Evolutionary conservation across 768 basidiomycete species (phyloP), one percentile per base, ranked within the genome.

Genomic region (Daedalea quercina): DNA sequence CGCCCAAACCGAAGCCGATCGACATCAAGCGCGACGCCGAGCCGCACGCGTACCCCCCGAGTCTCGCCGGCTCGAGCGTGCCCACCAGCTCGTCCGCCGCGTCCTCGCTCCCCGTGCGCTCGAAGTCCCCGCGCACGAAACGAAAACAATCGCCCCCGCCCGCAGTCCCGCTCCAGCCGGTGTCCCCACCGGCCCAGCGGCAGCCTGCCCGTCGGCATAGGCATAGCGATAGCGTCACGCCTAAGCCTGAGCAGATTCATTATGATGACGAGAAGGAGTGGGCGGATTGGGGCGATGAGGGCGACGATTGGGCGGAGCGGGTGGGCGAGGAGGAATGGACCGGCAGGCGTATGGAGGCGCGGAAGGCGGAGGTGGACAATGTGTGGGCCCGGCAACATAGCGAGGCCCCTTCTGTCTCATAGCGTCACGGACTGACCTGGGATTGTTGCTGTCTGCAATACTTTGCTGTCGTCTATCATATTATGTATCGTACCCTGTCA

Each of bases 11-110:
- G n/a, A 64, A 63, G 46, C 49, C 54, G 8, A 54, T 61, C 17
- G 65, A 62, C 28, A 52, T 46, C 22, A n/a, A 15, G 9, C 22
- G 34, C 19, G 22, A 54, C 6, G 35, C 63, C n/a, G 60, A 66
- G 12, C 72, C 72, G 1, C 81, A 85, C 57, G 74, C 79, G 23
- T 87, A 87, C 62, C 86, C 86, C 26, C 86, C 86, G 13, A 78
- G 75, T 57, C 68, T 74, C 22, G 65, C 71, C 17, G 73, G 47
- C 47, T 20, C 25, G 25, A 49, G 47, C 34, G 19, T 40, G 37
- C 4, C 37, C 17, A 40, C 37, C 4, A 40, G 37, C 47, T 33
- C 47, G 13, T 34, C 31, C 6, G 25, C 47, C 20, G 47, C 33
- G n/a, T 49, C 47, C 13, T 49, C 47, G 25, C 15, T 49, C 23